Conservation (phyloP, 768 basidiomycete species). For the Daedaleopsis nitida region DNA sequence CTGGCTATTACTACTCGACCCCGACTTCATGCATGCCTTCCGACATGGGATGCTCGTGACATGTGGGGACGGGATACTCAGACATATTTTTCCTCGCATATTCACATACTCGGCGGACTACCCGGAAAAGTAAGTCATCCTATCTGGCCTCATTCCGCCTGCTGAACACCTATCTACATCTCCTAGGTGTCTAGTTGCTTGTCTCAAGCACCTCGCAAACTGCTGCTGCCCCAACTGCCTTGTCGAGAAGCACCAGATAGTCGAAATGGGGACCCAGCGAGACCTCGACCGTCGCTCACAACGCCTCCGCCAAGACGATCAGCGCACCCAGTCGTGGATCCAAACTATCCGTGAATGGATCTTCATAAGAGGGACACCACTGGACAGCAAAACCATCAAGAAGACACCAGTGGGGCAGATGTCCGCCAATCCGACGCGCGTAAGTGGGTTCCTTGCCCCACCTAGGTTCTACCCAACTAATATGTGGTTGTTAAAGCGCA, state of each 20-base stretch:
- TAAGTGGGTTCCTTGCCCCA: background rate
- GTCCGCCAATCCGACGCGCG: conserved; percentile 24
- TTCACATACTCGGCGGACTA: conserved; percentile 34
- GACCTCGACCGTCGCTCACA: background rate
- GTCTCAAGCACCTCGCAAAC: conserved; percentile 23
- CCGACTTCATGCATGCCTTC: conserved; percentile 26
- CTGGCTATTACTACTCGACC: conserved; percentile 27
- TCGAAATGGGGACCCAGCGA: background rate
- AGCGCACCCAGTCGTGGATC: conserved; percentile 1
- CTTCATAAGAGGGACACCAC: conserved; percentile 15
- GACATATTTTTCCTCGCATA: conserved; percentile 26
- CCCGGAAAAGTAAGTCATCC: conserved; percentile 33
- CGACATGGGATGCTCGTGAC: conserved; percentile 26
- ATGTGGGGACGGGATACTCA: conserved; percentile 28
- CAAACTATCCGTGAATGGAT: conserved; percentile 18
- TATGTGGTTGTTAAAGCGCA: conserved; percentile 31
- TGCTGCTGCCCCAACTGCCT: conserved; percentile 7
- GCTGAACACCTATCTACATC: conserved; percentile 19
- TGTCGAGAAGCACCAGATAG: background rate
- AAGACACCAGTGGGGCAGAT: conserved; percentile 9
- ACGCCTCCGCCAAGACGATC: background rate
- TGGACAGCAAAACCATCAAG: conserved; percentile 9
- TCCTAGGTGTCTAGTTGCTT: conserved; percentile 23
- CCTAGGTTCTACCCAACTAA: background rate
- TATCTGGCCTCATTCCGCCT: background rate